Evolutionary conservation across 495 filamentous ascomycete genomes (phyloP), one percentile per base, ranked within the genome.

Genomic region (Lophium mytilinum): DNA sequence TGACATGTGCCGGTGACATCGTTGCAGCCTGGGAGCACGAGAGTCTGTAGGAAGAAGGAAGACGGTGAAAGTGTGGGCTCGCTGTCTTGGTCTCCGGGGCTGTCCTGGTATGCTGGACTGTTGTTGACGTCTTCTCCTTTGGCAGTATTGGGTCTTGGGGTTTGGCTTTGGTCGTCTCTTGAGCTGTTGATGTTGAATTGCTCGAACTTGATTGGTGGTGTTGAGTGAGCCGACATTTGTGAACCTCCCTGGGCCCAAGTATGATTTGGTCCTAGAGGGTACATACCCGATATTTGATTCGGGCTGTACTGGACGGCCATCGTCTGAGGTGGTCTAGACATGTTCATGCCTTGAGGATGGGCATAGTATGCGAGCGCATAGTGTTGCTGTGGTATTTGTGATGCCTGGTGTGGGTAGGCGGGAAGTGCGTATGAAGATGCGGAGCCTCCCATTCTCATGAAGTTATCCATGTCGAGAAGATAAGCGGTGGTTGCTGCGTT

Each of bases 401-500:
- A 48, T 3, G 61, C 41, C 46, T 54, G 53, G 37, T 60, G 61
- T 7, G 57, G 57, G 39, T 60, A 60, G 4, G 54, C 12, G 18
- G 61, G 57, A 18, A 64, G 14, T 30, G 60, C 57, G 43, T 57
- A 64, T 12, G 53, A 53, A 18, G 58, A 55, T 12, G 52, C 50
- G 18, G 57, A 43, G 15, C 52, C 47, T 17, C 58, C 53, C 11
- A 46, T 47, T 30, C 48, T 65, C 56, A 62, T 61, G 48, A 41
- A 65, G 14, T 60, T 52, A 40, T 55, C 52, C 53, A 63, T 59
- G 7, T 57, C n/a, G 0, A 51, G 52, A 30, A 69, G 54, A 40
- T 68, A 69, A 30, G 64, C 46, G 6, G 53, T 62, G 50, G 63
- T 69, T 10, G 67, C 66, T 3, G 54, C 54, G 39, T 69, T 69